Evolutionary conservation across 192 early-diverging fungal species (phyloP).

Genomic region (Umbelopsis isabellina): DNA sequence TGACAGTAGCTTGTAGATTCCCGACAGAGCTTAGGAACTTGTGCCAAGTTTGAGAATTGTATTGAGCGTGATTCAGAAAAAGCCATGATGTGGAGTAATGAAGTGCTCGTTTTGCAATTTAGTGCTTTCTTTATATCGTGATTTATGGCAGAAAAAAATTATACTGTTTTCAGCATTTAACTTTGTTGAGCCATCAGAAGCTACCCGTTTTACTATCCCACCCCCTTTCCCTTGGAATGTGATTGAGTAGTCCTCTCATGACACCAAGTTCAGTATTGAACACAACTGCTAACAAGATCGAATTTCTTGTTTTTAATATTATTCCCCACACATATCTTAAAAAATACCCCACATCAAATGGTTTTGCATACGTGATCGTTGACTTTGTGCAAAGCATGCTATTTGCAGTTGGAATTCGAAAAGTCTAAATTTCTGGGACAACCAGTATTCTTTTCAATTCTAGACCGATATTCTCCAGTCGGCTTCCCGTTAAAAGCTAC

Average conservation of each 20-base stretch:
- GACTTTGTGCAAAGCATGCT: too few relatives aligned
- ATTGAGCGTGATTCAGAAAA: not conserved
- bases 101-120: not conserved
- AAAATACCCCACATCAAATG: too few relatives aligned
- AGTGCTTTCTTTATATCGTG: constrained; percentile 14
- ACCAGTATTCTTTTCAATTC: too few relatives aligned
- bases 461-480: too few relatives aligned
- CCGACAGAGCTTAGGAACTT: not conserved
- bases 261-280: constrained; percentile 21
- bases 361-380: too few relatives aligned
- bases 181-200: not conserved
- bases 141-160: not conserved
- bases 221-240: not conserved
- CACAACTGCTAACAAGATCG: not conserved
- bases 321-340: too few relatives aligned
- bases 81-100: not conserved
- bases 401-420: too few relatives aligned
- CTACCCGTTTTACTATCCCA: not conserved
- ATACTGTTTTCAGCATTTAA: constrained; percentile 7
- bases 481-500: too few relatives aligned
- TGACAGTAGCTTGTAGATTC: constrained; percentile 18
- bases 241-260: not conserved
- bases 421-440: too few relatives aligned
- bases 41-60: too few relatives aligned
- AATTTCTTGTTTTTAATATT: too few relatives aligned